Evolutionary conservation across 148 eudicot species (phyloP).

Genomic region (Camellia sinensis): DNA sequence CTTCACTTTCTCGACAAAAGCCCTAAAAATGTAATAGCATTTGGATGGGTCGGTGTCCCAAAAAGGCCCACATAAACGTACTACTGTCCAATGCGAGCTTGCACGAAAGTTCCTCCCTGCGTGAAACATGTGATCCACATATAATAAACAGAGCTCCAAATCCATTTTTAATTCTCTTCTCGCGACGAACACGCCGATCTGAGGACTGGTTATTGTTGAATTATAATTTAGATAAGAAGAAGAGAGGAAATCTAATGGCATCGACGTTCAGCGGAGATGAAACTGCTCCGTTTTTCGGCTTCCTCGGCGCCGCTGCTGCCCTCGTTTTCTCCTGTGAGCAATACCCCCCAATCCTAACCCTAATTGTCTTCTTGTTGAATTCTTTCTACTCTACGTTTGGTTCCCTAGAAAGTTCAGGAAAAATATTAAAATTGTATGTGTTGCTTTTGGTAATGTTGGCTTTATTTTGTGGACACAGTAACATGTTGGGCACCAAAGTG

Average conservation of each 20-base stretch:
- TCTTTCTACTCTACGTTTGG: background rate
- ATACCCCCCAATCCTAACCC: background rate
- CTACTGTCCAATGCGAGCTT: background rate
- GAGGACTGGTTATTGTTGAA: background rate
- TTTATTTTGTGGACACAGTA: background rate
- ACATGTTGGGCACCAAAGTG: background rate
- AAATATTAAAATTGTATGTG: background rate
- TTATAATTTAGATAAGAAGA: background rate
- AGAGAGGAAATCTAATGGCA: background rate
- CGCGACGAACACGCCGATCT: background rate
- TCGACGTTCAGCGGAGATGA: background rate
- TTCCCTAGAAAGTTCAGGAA: background rate
- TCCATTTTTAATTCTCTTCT: background rate
- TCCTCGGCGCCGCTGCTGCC: background rate
- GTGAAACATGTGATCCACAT: background rate
- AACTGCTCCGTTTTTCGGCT: background rate
- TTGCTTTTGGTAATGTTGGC: background rate
- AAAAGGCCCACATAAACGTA: background rate
- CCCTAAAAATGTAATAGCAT: too few species aligned
- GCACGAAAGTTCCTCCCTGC: background rate
- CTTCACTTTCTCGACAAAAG: too few species aligned
- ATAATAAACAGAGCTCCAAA: background rate
- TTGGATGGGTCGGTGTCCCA: background rate
- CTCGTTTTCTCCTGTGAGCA: slow-evolving; percentile 1
- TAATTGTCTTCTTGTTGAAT: background rate